Evolutionary conservation across 805 yeast species (phyloP).

Genomic region (Ogataea chonburiensis): DNA sequence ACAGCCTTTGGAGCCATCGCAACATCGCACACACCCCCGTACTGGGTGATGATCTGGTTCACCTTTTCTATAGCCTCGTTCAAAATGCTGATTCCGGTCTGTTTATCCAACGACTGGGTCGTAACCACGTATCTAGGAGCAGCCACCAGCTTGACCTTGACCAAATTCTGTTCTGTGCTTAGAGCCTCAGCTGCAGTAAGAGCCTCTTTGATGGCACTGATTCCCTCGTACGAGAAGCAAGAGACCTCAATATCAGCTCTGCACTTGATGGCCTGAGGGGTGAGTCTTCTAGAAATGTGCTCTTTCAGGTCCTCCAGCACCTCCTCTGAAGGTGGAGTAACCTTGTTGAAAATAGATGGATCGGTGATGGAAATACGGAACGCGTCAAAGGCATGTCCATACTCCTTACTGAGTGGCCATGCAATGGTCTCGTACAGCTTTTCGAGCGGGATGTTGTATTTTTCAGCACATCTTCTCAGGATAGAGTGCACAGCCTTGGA

Average conservation of each 20-base stretch:
- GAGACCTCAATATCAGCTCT: constrained; percentile 99
- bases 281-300: constrained; percentile 88
- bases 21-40: constrained; percentile 85
- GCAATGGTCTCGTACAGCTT: constrained; percentile 83
- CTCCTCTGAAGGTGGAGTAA: constrained; percentile 68
- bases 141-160: constrained; percentile 93
- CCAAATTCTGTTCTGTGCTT: constrained; percentile 80
- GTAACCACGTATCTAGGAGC: constrained; percentile 95
- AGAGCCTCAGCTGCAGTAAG: constrained; percentile 81
- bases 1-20: constrained; percentile 99
- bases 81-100: constrained; percentile 77
- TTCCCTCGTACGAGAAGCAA: constrained; percentile 95
- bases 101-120: constrained; percentile 89
- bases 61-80: constrained; percentile 79
- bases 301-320: constrained; percentile 80
- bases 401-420: constrained; percentile 95
- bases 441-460: constrained; percentile 85
- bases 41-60: constrained; percentile 61
- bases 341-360: constrained; percentile 78
- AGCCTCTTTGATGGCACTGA: constrained; percentile 92
- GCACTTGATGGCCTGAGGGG: constrained; percentile 96
- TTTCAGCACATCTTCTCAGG: constrained; percentile 96
- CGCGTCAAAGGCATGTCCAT: constrained; percentile 96
- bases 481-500: constrained; percentile 98
- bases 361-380: constrained; percentile 95